Base-by-base conservation (phyloP, 1,139 yeast species). In the Geotrichum carabidarum region DNA sequence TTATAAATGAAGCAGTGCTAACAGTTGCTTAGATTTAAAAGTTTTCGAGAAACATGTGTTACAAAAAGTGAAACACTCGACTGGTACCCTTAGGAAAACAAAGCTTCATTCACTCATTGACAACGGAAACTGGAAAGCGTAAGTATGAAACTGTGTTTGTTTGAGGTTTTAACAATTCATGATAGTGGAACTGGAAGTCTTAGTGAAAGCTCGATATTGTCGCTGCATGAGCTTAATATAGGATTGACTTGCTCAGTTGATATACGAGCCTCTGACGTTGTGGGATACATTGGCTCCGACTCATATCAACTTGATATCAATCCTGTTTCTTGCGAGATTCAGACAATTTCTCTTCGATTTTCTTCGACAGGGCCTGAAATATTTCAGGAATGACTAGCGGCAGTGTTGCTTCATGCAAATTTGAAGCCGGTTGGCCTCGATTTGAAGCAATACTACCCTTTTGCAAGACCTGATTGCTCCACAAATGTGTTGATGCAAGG, bases 341-440 rank as follows among this genome's bases (percentile, higher is more conserved):
- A 36, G 4, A 36, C 35, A 12, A 36, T 45, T 2, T 45, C 34
- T 7, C 27, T 45, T 3, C 22, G 14, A 3, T 45, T 45, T 15
- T 32, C 49, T 11, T 17, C 42, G 5, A 14, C 31, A 18, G 34
- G 34, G 27, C 12, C 17, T 4, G 49, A 17, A 8, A 18, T 35
- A 34, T 45, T 35, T 45, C 41, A 45, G 41, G 52, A 48, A 48
- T 48, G 52, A 48, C 52, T 48, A 22, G 45, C 52, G 40, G 52
- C 46, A 14, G 52, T 48, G 41, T 41, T 48, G 46, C 52, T 65
- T 40, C 63, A 61, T 56, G 62, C 68, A 17, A 62, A 62, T 50
- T 56, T 65, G 44, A 62, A 62, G 40, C 59, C 66, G 7, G 48
- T 50, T 1, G 68, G 68, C 6, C 44, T 63, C 37, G 58, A 57